These are phyloP conservation scores for Allomyces javanicus DNA, from an alignment of 192 early-diverging fungal genomes.

Conservation along the genomic window DNA sequence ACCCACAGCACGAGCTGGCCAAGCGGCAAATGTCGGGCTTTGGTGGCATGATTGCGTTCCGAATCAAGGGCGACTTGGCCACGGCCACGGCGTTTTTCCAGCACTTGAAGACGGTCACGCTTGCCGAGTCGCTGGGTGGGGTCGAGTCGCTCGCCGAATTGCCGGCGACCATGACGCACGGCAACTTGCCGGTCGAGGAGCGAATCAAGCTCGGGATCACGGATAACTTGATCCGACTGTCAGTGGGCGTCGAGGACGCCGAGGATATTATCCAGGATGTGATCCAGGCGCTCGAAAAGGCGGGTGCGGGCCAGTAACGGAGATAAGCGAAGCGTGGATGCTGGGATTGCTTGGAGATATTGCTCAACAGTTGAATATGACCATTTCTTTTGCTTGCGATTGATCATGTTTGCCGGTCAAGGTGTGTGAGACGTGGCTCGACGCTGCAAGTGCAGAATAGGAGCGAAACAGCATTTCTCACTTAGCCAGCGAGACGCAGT, in stretches of 20 bases:
- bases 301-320: constrained; percentile 2
- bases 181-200: constrained; percentile 65
- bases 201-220: constrained; percentile 69
- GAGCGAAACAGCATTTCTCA: too few relatives aligned
- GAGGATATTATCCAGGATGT: constrained; percentile 72
- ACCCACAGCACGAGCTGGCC: constrained; percentile 83
- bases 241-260: constrained; percentile 77
- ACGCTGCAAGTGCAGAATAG: too few relatives aligned
- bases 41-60: constrained; percentile 92
- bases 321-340: too few relatives aligned
- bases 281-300: constrained; percentile 38
- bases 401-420: too few relatives aligned
- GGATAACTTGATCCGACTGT: constrained; percentile 77
- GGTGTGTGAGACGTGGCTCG: too few relatives aligned
- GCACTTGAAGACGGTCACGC: constrained; percentile 60
- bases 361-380: too few relatives aligned
- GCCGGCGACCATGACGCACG: constrained; percentile 92
- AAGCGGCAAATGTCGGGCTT: constrained; percentile 74
- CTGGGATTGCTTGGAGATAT: too few relatives aligned
- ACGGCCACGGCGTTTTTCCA: constrained; percentile 69
- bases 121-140: constrained; percentile 92
- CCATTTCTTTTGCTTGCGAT: too few relatives aligned
- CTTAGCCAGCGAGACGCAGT: too few relatives aligned
- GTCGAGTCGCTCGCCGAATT: constrained; percentile 89
- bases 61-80: constrained; percentile 58